Conservation (phyloP, 2,329 filamentous ascomycete species). For the Aureobasidium sp. region DNA sequence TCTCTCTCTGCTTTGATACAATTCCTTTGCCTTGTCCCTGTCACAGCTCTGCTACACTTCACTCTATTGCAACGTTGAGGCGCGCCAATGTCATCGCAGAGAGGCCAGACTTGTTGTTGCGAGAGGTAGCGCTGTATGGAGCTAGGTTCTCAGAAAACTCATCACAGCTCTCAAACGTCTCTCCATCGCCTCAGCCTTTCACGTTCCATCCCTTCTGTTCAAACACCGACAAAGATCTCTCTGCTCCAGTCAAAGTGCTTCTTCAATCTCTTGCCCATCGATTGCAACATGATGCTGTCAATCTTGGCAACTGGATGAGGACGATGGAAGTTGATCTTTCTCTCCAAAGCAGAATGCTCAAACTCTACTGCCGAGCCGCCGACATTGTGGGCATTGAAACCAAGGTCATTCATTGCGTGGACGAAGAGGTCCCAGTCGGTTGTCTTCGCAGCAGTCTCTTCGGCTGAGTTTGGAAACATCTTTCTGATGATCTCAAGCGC, state of each 20-base stretch:
- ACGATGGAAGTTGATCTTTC: constrained; percentile 6
- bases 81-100: not conserved
- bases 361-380: not conserved
- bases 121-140: not conserved
- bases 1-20: not conserved
- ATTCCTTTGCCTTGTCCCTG: too few species aligned
- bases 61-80: not conserved
- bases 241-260: not conserved
- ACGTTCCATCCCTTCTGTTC: not conserved
- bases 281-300: constrained; percentile 10
- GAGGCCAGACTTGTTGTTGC: not conserved
- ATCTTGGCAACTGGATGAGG: constrained; percentile 13
- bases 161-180: not conserved
- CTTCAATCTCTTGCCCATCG: not conserved
- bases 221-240: not conserved
- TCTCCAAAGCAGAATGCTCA: not conserved
- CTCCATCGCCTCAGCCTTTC: not conserved
- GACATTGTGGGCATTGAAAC: not conserved
- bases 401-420: not conserved
- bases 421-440: not conserved
- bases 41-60: not conserved
- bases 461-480: not conserved
- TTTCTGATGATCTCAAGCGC: not conserved
- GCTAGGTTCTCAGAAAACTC: not conserved
- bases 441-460: not conserved